Conservation (phyloP, 1,139 yeast genomes). For the Nakaseomyces delphensis region DNA sequence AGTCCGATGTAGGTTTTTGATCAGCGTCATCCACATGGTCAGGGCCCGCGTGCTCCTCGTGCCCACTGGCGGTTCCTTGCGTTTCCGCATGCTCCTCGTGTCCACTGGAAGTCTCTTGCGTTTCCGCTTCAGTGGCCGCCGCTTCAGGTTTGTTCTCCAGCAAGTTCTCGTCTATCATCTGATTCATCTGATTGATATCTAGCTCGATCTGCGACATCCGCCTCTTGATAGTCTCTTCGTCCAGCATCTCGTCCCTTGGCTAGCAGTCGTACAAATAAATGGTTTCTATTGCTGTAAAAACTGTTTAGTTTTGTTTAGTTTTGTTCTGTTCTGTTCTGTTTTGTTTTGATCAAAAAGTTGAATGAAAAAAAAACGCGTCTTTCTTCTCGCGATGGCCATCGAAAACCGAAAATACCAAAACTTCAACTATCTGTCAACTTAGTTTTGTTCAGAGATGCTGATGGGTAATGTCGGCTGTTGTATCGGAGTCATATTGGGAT, state of each 20-base stretch:
- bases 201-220: constrained; percentile 30
- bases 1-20: too few species aligned
- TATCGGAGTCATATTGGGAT: too few species aligned
- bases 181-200: constrained; percentile 30
- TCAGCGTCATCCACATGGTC: too few species aligned
- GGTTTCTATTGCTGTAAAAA: too few species aligned
- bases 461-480: too few species aligned
- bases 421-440: too few species aligned
- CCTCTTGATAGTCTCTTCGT: constrained; percentile 25
- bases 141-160: constrained; percentile 8
- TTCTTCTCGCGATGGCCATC: not conserved
- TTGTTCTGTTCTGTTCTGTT: not conserved
- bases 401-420: not conserved
- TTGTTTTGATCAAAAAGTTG: not conserved
- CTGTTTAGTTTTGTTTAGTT: not conserved
- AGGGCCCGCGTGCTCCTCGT: too few species aligned
- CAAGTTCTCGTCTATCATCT: constrained; percentile 28
- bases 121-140: not conserved
- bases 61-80: too few species aligned
- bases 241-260: too few species aligned
- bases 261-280: too few species aligned
- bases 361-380: not conserved
- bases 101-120: constrained; percentile 6
- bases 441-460: too few species aligned
- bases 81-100: not conserved